phyloP scores from a whole-genome alignment of 306 rosid genomes.

The Oemleria cerasiformis region DNA sequence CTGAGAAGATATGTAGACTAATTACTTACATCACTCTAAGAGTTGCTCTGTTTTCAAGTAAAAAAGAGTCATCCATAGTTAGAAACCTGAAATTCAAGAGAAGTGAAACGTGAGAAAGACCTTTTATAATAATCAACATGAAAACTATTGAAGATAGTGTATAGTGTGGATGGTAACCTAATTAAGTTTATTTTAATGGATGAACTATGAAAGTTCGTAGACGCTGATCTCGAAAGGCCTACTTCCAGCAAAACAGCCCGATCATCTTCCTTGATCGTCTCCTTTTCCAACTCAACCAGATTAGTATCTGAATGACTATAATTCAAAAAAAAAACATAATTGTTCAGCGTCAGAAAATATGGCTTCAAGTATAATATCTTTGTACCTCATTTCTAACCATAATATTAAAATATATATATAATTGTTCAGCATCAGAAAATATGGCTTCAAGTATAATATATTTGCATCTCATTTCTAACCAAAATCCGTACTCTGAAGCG shows the following conservation, averaged over 20 bases:
- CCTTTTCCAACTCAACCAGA: slow-evolving; percentile 87
- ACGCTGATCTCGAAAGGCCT: slow-evolving; percentile 79
- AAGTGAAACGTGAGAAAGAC: slow-evolving; percentile 31
- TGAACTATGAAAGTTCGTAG: slow-evolving; percentile 55
- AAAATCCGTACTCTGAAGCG: background rate
- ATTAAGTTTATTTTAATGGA: slow-evolving; percentile 76
- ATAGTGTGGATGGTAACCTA: slow-evolving; percentile 48
- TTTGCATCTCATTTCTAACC: slow-evolving; percentile 1
- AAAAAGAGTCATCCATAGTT: slow-evolving; percentile 87
- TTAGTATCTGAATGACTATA: slow-evolving; percentile 81
- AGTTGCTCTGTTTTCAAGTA: slow-evolving; percentile 77
- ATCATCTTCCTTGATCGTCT: slow-evolving; percentile 74
- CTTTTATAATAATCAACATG: slow-evolving; percentile 17
- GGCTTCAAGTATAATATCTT: background rate
- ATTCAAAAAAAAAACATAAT: slow-evolving; percentile 21
- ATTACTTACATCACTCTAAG: slow-evolving; percentile 88
- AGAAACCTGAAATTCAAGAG: slow-evolving; percentile 59
- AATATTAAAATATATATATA: too few relatives aligned
- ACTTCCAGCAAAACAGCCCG: slow-evolving; percentile 82
- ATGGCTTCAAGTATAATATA: background rate
- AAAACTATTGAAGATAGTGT: slow-evolving; percentile 20
- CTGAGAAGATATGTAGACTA: slow-evolving; percentile 14
- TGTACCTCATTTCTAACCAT: slow-evolving; percentile 1
- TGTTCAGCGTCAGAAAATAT: slow-evolving; percentile 25
- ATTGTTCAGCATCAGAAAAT: slow-evolving; percentile 21